Base-by-base conservation (phyloP, 2,329 filamentous ascomycete species). In the Keithomyces neogunnii region DNA sequence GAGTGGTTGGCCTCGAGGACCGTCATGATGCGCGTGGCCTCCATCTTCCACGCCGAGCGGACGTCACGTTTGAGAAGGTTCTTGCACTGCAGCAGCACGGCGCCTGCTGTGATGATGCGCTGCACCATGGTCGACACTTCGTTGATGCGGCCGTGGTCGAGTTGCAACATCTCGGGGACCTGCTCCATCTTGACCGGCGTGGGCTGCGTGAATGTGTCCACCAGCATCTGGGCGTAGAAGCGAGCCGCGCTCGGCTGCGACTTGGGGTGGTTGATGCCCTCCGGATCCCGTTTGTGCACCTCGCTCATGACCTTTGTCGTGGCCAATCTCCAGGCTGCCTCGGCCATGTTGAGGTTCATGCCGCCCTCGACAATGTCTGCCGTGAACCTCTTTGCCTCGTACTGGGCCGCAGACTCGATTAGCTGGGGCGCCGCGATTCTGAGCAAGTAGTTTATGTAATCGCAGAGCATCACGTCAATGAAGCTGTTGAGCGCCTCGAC, bases 31-130 rank as follows among this genome's bases (percentile, higher is more conserved):
- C 87, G 81, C 3, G 74, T 72, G 0, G 86, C 85, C 66, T 91
- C 85, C 29, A 75, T 80, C 66, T 85, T 88, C 88, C 88, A 93
- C 26, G 85, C 82, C 10, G 80, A 79, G 44, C 88, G 82, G 3
- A 89, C 86, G 61, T 92, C 88, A 13, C 88, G 82, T 68, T 90
- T 91, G 33, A 93, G 77, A 6, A 92, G 73, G 59, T 90, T 92
- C 72, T 93, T 93, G 66, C 85, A 86, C 48, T 89, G 89, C 11
- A 92, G 71, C 31, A 91, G 72, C 46, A 92, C 85, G 0, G 87
- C 85, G 1, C 85, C 86, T 3, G 86, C 80, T 1, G 86, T 86
- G 28, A 88, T 80, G 59, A 92, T 84, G 44, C 82, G 78, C 45
- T 69, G 68, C 0, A 70, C 60, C 57, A 59, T 67, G 26, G 56